Conservation (phyloP, 1,139 yeast genomes). For the Debaryomycetaceae sp. region DNA sequence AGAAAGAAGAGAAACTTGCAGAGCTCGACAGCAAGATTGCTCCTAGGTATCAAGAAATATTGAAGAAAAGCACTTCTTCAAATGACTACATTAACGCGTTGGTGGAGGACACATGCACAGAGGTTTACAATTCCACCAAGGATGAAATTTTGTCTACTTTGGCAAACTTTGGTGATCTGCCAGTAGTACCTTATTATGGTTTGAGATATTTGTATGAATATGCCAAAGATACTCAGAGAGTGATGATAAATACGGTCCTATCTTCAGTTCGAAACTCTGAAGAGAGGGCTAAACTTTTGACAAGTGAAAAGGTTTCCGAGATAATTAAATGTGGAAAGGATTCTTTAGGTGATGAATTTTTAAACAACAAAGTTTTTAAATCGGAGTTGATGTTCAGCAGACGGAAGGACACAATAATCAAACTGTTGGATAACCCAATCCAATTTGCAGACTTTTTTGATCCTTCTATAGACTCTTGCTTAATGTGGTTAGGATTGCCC, state of each 20-base stretch:
- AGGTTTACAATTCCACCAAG: conserved; percentile 61
- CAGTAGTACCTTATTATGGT: conserved; percentile 58
- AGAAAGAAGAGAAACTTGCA: conserved; percentile 39
- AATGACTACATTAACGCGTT: conserved; percentile 59
- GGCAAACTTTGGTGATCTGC: conserved; percentile 53
- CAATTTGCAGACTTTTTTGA: conserved; percentile 73
- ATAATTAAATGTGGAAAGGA: conserved; percentile 64
- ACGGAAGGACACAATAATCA: conserved; percentile 59
- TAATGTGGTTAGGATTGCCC: conserved; percentile 43
- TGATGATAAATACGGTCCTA: conserved; percentile 61
- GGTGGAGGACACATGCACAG: conserved; percentile 59
- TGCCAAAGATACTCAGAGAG: conserved; percentile 66
- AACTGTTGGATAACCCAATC: conserved; percentile 57
- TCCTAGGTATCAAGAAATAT: conserved; percentile 61
- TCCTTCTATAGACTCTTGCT: conserved; percentile 61
- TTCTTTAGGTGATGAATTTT: conserved; percentile 55
- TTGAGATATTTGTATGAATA: conserved; percentile 65
- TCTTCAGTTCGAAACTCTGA: conserved; percentile 68
- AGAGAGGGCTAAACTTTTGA: conserved; percentile 57
- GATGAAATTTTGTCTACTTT: conserved; percentile 53
- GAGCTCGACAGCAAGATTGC: conserved; percentile 51
- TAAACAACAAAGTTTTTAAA: conserved; percentile 66
- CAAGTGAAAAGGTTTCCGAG: conserved; percentile 57
- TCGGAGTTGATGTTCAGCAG: conserved; percentile 83
- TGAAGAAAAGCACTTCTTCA: conserved; percentile 51